phyloP scores from a whole-genome alignment of 2,329 filamentous ascomycete species.

The Trichoderma harzianum region DNA sequence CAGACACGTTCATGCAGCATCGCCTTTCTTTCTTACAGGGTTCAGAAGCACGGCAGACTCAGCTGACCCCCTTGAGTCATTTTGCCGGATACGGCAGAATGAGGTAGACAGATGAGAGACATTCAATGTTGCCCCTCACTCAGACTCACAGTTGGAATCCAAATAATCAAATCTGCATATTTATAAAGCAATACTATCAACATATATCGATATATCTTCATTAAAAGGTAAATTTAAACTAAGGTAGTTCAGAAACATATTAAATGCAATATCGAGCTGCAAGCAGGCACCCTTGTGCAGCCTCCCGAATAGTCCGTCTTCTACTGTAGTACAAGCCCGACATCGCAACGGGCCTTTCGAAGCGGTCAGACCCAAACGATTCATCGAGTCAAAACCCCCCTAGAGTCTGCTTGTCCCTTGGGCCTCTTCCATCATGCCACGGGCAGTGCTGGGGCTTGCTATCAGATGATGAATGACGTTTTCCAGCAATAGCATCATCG shows the following conservation, averaged over 20 bases:
- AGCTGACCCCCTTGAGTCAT: conserved; percentile 1
- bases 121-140: background rate
- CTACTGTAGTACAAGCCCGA: background rate
- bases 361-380: conserved; percentile 3
- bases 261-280: background rate
- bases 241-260: background rate
- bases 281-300: background rate
- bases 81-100: background rate
- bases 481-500: background rate
- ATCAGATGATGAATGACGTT: background rate
- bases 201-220: background rate
- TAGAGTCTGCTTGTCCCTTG: too few relatives aligned
- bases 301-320: too few relatives aligned
- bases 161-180: background rate
- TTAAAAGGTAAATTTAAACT: background rate
- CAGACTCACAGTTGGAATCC: background rate
- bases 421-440: background rate
- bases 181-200: background rate
- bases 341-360: background rate
- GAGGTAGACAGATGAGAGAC: background rate
- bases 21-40: background rate
- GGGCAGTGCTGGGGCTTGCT: background rate
- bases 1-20: background rate
- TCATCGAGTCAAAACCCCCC: background rate
- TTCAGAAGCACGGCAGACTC: background rate